Evolutionary conservation across 768 basidiomycete species (phyloP).

Genomic region (Pleurotus pulmonarius): DNA sequence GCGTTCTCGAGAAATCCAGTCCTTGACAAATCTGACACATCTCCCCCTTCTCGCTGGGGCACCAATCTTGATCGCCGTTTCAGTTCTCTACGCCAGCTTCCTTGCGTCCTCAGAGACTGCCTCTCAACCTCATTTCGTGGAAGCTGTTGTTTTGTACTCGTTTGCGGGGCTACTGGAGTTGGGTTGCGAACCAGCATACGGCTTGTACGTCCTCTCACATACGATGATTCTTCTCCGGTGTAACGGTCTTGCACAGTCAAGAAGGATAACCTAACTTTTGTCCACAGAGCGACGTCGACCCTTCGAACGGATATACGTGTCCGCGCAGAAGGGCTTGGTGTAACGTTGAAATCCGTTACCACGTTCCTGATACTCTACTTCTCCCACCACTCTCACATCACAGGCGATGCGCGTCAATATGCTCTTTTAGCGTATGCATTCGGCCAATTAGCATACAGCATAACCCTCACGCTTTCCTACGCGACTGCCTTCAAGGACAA

Average conservation of each 20-base stretch:
- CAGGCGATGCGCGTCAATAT: constrained; percentile 31
- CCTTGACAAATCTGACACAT: constrained; percentile 45
- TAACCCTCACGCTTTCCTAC: constrained; percentile 56
- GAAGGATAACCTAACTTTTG: too few relatives aligned
- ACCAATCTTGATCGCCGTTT: constrained; percentile 53
- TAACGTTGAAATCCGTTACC: constrained; percentile 65
- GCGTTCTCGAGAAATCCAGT: constrained; percentile 16
- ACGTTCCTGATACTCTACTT: constrained; percentile 60
- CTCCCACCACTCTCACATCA: neutral
- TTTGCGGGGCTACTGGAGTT: constrained; percentile 76
- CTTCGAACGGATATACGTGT: constrained; percentile 70
- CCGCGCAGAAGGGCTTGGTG: constrained; percentile 81
- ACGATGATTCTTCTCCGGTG: constrained; percentile 3
- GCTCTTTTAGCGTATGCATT: constrained; percentile 81
- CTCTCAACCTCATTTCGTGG: constrained; percentile 60
- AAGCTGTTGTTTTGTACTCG: constrained; percentile 68
- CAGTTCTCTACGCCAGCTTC: constrained; percentile 46
- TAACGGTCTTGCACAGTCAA: constrained; percentile 6
- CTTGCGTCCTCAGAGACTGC: constrained; percentile 51
- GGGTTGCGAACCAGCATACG: constrained; percentile 79
- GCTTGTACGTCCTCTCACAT: constrained; percentile 41
- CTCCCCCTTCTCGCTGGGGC: constrained; percentile 70
- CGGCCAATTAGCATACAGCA: constrained; percentile 78
- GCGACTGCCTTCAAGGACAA: too few relatives aligned
- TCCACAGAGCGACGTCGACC: constrained; percentile 58